Conservation (phyloP, 2,329 filamentous ascomycete genomes). For the Cladophialophora exuberans region DNA sequence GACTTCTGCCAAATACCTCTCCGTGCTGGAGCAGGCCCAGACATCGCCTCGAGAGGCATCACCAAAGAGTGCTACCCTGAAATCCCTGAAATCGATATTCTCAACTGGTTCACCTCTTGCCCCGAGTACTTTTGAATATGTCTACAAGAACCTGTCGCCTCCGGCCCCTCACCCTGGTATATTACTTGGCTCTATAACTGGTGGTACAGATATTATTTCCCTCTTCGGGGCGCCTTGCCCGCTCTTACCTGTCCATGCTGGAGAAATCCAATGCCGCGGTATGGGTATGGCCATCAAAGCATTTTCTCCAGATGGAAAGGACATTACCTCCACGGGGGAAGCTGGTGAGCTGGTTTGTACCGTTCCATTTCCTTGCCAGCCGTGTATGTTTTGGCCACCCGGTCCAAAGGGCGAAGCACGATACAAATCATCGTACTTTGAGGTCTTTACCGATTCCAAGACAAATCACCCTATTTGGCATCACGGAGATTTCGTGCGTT, state of each 20-base stretch:
- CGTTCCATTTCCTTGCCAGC: constrained; percentile 85
- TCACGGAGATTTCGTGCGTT: constrained; percentile 86
- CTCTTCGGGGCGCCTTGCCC: constrained; percentile 87
- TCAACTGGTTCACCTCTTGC: constrained; percentile 91
- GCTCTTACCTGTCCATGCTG: constrained; percentile 70
- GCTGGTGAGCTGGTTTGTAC: constrained; percentile 88
- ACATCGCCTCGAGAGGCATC: constrained; percentile 62
- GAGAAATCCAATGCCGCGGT: constrained; percentile 77
- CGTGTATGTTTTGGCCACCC: constrained; percentile 77
- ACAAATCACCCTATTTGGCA: constrained; percentile 70
- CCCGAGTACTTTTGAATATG: constrained; percentile 88
- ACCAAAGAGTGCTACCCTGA: constrained; percentile 43
- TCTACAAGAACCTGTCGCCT: constrained; percentile 66
- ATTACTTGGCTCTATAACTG: constrained; percentile 90
- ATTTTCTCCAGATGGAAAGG: constrained; percentile 59
- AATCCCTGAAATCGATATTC: constrained; percentile 78
- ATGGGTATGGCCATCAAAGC: constrained; percentile 74
- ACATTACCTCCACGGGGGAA: constrained; percentile 64
- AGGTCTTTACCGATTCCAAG: constrained; percentile 62
- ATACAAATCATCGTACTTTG: constrained; percentile 85
- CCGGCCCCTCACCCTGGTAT: constrained; percentile 69
- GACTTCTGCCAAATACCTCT: constrained; percentile 91
- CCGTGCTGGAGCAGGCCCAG: constrained; percentile 79
- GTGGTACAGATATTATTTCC: constrained; percentile 94
- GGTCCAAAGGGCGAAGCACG: constrained; percentile 71